These are phyloP conservation scores for Brettanomyces anomalus DNA, from an alignment of 805 yeast genomes.

Conservation along the genomic window DNA sequence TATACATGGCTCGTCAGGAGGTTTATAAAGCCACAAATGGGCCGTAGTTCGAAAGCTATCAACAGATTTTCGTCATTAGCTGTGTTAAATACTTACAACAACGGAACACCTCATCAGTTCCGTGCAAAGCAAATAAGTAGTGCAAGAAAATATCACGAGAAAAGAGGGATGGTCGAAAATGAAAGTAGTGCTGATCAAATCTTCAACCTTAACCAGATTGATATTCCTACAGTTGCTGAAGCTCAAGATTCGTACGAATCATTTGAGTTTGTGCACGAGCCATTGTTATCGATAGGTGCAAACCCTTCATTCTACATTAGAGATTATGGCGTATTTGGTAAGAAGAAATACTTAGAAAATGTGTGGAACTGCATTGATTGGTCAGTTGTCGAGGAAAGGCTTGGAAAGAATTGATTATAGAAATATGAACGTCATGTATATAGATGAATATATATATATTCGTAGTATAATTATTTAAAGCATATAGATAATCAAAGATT, in stretches of 20 bases:
- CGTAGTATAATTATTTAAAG: background rate
- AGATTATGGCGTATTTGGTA: slow-evolving; percentile 77
- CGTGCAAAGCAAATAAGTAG: slow-evolving; percentile 42
- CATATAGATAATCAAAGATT: background rate
- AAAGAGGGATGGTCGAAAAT: slow-evolving; percentile 13
- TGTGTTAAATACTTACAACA: slow-evolving; percentile 76
- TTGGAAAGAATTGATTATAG: slow-evolving; percentile 7
- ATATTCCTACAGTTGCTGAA: slow-evolving; percentile 28
- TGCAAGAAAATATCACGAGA: slow-evolving; percentile 25
- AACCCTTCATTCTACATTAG: slow-evolving; percentile 60
- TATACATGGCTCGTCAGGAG: slow-evolving; percentile 81
- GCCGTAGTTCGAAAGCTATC: slow-evolving; percentile 13
- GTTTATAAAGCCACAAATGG: slow-evolving; percentile 22
- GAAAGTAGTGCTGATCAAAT: slow-evolving; percentile 6
- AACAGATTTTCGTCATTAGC: slow-evolving; percentile 34
- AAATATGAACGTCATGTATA: background rate
- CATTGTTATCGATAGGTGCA: slow-evolving; percentile 63
- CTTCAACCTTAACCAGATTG: slow-evolving; percentile 10
- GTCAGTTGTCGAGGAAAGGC: slow-evolving; percentile 55
- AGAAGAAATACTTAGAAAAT: slow-evolving; percentile 59
- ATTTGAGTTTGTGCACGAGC: slow-evolving; percentile 34
- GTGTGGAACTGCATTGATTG: slow-evolving; percentile 79
- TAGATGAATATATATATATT: background rate
- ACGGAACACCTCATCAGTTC: slow-evolving; percentile 72
- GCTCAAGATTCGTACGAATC: slow-evolving; percentile 35